Evolutionary conservation across 331 rosid species (phyloP).

Genomic region (Arachis monticola): DNA sequence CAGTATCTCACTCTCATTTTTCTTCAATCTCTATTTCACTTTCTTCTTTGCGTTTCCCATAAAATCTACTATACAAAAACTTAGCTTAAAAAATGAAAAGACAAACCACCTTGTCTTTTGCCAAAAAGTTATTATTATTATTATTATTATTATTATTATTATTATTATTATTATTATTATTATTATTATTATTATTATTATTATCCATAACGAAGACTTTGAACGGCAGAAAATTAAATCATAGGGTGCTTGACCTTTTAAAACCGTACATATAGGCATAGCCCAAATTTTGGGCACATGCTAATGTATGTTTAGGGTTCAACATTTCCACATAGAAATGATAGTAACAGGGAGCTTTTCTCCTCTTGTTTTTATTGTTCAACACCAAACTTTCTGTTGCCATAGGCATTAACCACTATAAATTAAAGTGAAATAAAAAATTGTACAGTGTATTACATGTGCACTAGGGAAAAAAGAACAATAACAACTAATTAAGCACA

Average conservation of each 20-base stretch:
- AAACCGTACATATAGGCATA: constrained; percentile 16
- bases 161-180: no score
- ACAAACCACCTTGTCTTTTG: neutral
- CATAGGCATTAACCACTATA: neutral
- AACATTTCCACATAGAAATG: constrained; percentile 28
- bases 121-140: neutral
- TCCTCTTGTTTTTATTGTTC: constrained; percentile 9
- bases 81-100: neutral
- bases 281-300: constrained; percentile 32
- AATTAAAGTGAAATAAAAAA: neutral
- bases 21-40: no score
- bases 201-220: neutral
- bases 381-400: neutral
- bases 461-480: neutral
- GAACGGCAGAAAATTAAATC: constrained; percentile 21
- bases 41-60: neutral
- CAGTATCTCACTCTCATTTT: neutral
- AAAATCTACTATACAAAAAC: neutral
- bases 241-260: constrained; percentile 32
- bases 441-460: constrained; percentile 2
- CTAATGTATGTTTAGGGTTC: constrained; percentile 32
- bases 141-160: no score
- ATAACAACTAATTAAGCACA: neutral
- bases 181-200: no score
- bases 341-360: neutral